phyloP scores from a whole-genome alignment of 768 basidiomycete genomes.

The Termitomyces sp. region DNA sequence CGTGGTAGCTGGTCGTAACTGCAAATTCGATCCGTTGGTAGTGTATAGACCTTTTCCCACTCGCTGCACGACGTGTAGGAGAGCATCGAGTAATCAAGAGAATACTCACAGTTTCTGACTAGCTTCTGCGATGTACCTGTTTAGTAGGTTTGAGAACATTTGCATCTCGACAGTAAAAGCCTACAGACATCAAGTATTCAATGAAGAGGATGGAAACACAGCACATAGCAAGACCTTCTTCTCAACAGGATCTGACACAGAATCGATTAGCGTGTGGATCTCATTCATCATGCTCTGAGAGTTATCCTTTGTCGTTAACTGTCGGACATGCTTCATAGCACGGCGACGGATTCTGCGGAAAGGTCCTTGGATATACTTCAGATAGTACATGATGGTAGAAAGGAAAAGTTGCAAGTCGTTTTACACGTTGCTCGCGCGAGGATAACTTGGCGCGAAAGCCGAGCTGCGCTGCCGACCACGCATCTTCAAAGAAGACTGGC shows the following conservation, averaged over 20 bases:
- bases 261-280: slow-evolving; percentile 58
- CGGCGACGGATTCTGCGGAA: slow-evolving; percentile 28
- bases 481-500: background rate
- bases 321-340: slow-evolving; percentile 33
- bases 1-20: slow-evolving; percentile 57
- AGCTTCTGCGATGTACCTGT: slow-evolving; percentile 69
- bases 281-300: slow-evolving; percentile 64
- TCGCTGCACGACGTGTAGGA: slow-evolving; percentile 4
- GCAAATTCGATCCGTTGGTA: slow-evolving; percentile 60
- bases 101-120: slow-evolving; percentile 60
- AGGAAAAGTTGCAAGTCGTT: background rate
- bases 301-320: slow-evolving; percentile 39
- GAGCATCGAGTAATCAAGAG: background rate
- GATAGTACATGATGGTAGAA: slow-evolving; percentile 28
- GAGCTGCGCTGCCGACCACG: slow-evolving; percentile 7
- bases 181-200: slow-evolving; percentile 22
- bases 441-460: background rate
- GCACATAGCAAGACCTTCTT: slow-evolving; percentile 43
- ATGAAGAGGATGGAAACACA: slow-evolving; percentile 12
- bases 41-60: slow-evolving; percentile 14
- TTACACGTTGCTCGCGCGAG: slow-evolving; percentile 5
- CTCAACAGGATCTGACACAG: slow-evolving; percentile 46
- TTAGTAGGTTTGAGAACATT: slow-evolving; percentile 78
- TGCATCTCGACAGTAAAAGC: slow-evolving; percentile 78
- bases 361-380: slow-evolving; percentile 32